phyloP scores from a whole-genome alignment of 345 rosid species.

The Lepidium africanum region DNA sequence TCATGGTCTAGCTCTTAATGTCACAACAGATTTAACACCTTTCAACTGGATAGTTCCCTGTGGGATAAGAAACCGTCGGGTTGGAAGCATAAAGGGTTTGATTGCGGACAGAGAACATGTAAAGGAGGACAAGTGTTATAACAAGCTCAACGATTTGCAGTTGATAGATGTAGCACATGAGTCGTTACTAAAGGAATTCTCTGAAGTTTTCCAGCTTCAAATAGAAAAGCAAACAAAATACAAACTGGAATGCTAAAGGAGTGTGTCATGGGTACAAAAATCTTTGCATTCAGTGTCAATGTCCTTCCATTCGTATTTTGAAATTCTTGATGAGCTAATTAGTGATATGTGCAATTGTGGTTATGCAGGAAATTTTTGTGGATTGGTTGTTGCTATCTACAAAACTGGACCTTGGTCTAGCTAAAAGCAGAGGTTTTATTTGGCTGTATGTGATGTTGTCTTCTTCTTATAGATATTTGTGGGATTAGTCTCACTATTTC shows the following conservation, averaged over 20 bases:
- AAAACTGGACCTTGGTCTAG: background rate
- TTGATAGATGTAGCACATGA: conserved; percentile 40
- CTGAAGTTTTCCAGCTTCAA: conserved; percentile 58
- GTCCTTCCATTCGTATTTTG: background rate
- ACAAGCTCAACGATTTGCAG: conserved; percentile 24
- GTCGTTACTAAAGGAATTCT: conserved; percentile 56
- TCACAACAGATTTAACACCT: conserved; percentile 65
- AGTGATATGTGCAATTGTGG: background rate
- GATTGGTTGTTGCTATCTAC: background rate
- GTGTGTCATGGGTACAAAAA: background rate
- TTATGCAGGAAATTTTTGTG: conserved; percentile 1
- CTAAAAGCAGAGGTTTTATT: background rate
- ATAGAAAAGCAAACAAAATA: conserved; percentile 21
- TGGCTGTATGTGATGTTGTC: conserved; percentile 22
- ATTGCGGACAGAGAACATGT: conserved; percentile 7
- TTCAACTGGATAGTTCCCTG: conserved; percentile 69
- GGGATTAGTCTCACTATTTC: background rate
- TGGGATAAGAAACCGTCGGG: conserved; percentile 56
- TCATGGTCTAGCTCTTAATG: conserved; percentile 82
- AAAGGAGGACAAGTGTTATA: background rate
- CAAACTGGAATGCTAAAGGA: background rate
- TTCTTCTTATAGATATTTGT: conserved; percentile 11
- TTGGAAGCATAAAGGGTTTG: conserved; percentile 58
- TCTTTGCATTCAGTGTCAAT: background rate
- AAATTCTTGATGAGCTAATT: background rate